These are phyloP conservation scores for Apodospora peruviana DNA, from an alignment of 495 filamentous ascomycete species.

Conservation along the genomic window DNA sequence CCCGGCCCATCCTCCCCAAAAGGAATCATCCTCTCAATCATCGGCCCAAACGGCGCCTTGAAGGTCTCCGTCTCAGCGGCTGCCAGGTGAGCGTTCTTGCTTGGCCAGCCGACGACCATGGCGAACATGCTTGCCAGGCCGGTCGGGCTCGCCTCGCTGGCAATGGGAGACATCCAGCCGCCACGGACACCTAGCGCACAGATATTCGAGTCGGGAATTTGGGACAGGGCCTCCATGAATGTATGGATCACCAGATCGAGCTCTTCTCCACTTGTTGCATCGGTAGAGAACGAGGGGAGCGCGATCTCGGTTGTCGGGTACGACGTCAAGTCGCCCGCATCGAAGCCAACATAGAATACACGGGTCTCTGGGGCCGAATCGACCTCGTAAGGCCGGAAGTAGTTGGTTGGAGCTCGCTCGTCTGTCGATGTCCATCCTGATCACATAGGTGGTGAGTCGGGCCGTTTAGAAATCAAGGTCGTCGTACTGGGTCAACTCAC, in stretches of 20 bases:
- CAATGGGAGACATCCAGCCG: neutral
- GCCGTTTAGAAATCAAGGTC: no score
- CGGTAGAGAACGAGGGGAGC: neutral
- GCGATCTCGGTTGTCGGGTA: constrained; percentile 2
- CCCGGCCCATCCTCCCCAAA: neutral
- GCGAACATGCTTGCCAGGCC: neutral
- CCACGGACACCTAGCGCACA: neutral
- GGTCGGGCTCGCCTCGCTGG: neutral
- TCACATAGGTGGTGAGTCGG: neutral
- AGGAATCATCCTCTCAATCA: neutral
- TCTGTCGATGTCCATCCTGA: neutral
- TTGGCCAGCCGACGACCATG: neutral
- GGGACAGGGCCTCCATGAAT: neutral
- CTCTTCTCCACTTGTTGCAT: neutral
- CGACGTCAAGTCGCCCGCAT: neutral
- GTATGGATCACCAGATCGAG: neutral
- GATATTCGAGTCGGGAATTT: neutral
- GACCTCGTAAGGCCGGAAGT: neutral
- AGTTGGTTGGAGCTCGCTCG: neutral
- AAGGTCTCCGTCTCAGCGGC: neutral
- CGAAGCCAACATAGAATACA: neutral
- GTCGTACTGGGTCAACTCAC: neutral
- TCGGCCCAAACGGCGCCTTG: neutral
- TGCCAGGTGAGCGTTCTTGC: neutral
- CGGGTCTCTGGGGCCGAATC: neutral